These are phyloP conservation scores for Nothophoma quercina DNA, from an alignment of 2,329 filamentous ascomycete species.

Conservation along the genomic window DNA sequence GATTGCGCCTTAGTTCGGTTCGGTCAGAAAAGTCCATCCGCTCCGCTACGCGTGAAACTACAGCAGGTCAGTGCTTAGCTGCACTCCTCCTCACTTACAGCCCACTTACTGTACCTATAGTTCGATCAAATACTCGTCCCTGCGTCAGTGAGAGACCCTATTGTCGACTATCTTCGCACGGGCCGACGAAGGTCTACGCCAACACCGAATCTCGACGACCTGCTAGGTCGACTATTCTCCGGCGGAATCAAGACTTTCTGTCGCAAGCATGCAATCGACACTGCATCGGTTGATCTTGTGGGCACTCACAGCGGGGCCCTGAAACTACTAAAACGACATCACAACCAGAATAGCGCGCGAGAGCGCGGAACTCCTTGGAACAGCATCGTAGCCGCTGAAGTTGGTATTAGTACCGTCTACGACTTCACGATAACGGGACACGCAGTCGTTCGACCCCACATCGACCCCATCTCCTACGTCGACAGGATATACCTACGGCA, in stretches of 20 bases:
- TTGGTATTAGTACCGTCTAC: constrained; percentile 66
- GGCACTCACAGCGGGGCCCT: constrained; percentile 65
- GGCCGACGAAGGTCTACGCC: constrained; percentile 62
- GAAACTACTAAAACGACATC: not conserved
- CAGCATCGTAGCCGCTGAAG: constrained; percentile 61
- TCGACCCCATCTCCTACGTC: constrained; percentile 65
- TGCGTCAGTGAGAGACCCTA: constrained; percentile 61
- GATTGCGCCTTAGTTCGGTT: constrained; percentile 67
- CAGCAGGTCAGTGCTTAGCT: constrained; percentile 41
- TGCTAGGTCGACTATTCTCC: constrained; percentile 65
- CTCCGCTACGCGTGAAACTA: constrained; percentile 64
- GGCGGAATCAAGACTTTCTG: constrained; percentile 61
- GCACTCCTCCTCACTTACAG: not conserved
- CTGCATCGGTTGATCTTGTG: constrained; percentile 60
- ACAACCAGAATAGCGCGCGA: not conserved
- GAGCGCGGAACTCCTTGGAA: constrained; percentile 54
- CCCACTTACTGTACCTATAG: constrained; percentile 31
- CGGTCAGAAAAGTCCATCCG: constrained; percentile 59
- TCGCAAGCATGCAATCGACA: constrained; percentile 52
- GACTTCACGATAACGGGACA: constrained; percentile 66
- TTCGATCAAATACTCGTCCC: constrained; percentile 65
- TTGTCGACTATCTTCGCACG: constrained; percentile 65
- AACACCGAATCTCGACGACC: constrained; percentile 64
- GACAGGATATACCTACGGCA: constrained; percentile 65
- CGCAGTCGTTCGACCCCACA: constrained; percentile 63